Evolutionary conservation across 2,329 filamentous ascomycete species (phyloP), one percentile per base, ranked within the genome.

Genomic region (Dryadomyces quercus-mongolicae): DNA sequence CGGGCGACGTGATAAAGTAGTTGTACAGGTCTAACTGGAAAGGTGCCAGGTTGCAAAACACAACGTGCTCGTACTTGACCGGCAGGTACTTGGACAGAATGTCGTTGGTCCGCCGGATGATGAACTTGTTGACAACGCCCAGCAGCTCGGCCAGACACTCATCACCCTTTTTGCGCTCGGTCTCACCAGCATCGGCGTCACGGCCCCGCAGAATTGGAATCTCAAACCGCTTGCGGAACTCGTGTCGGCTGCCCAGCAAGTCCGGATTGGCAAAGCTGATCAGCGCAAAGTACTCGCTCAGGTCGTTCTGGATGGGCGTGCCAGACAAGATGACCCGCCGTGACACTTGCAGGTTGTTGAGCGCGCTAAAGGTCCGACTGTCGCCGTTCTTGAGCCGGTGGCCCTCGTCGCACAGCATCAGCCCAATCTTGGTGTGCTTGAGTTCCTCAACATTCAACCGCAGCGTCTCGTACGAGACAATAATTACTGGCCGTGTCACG

Each of bases 61-160:
- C 93, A 34, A 98, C 93, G 66, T 98, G 93, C 69, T 98, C 93
- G 69, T 98, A 98, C 73, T 98, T 98, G 73, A 97, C 84, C 0
- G 93, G 93, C 56, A 98, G 72, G 65, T 98, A 98, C 68, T 98
- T 98, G 52, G 92, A 96, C 22, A 98, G 72, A 58, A 98, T 95
- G 65, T 98, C 93, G 76, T 98, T 98, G 4, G 92, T 96, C 55
- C 93, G 84, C 56, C 93, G 86, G 62, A 98, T 98, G 66, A 98
- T 94, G 71, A 98, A 98, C 64, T 95, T 96, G 72, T 97, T 98
- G 65, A 98, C 93, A 47, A 95, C 74, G 2, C 75, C 74, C 3
- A 95, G 80, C 15, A 98, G 78, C 63, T 95, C 92, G 4, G 77
- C 75, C 20, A 95, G 79, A 52, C 90, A 84, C 62, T 91, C 85